Base-by-base conservation (phyloP, 345 rosid species). In the Arabis hirsuta region DNA sequence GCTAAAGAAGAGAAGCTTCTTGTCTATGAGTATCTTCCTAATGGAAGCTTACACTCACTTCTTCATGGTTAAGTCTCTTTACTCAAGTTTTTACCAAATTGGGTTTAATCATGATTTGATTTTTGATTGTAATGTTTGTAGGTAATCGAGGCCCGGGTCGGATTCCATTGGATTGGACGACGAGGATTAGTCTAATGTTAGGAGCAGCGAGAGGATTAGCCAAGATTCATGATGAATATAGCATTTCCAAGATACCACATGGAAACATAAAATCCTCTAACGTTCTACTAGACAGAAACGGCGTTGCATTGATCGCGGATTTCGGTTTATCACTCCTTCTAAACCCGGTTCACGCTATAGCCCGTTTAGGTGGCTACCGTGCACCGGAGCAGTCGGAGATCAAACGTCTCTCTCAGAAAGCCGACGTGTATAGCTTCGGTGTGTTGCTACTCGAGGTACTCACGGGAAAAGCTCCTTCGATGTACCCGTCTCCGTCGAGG, bases 91-190 rank as follows among this genome's bases (percentile, higher is more conserved):
- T 53, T 34, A 38, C 6, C 42, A 62, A 62, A 27, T 26, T 52
- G 53, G 53, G 53, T 67, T 9, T 36, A 36, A 46, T 53, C 3
- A 19, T 60, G 22, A 61, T 68, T 14, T 51, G 51, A 29, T 16
- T 32, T 36, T 34, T 11, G 1, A 4, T 3, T 3, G 43, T 3
- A 22, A 22, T 14, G 3, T 1, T 16, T 10, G 44, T 64, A 93
- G 98, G 91, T 3, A 87, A 90, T 62, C 78, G 96, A 13, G 96
- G 97, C 1, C 92, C 96, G 0, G 97, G 98, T 12, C 72, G 98
- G 67, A 94, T 90, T 73, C 98, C 98, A 2, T 73, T 94, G 76
- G 98, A 94, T 75, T 94, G 98, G 98, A 94, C 98, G 1, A 94
- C 98, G 8, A 86, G 98, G 80, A 91, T 94, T 70, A 82, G 98